These are phyloP conservation scores for Albizia julibrissin DNA, from an alignment of 306 rosid species.

Conservation along the genomic window DNA sequence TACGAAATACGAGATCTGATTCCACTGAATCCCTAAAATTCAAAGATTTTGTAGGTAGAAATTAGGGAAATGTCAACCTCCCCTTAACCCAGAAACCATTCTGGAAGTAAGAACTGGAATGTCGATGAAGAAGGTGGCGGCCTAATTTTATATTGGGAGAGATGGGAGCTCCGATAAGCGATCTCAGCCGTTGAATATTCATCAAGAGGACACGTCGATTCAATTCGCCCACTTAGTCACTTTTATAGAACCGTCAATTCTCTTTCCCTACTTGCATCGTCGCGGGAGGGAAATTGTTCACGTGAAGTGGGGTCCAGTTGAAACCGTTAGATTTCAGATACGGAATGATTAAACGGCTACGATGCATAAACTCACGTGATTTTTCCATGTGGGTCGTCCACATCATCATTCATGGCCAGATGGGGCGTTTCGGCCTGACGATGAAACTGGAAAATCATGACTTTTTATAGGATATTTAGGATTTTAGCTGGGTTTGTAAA, in stretches of 20 bases:
- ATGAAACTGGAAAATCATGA: background rate
- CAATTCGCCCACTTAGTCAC: background rate
- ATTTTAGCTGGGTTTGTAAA: background rate
- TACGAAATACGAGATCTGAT: background rate
- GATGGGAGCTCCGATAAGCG: background rate
- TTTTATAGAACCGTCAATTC: background rate
- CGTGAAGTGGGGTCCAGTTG: slow-evolving; percentile 39
- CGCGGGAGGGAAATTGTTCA: background rate
- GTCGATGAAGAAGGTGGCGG: background rate
- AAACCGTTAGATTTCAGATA: slow-evolving; percentile 18
- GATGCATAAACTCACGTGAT: slow-evolving; percentile 29
- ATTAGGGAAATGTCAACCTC: background rate
- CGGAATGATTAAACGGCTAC: slow-evolving; percentile 30
- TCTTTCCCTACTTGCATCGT: background rate
- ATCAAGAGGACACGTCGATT: background rate
- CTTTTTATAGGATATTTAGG: slow-evolving; percentile 17
- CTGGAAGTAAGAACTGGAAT: background rate
- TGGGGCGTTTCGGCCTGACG: background rate
- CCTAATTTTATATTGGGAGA: slow-evolving; percentile 27
- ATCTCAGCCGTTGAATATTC: slow-evolving; percentile 43
- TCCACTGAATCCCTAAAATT: slow-evolving; percentile 3
- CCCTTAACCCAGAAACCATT: background rate
- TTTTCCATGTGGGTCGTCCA: background rate
- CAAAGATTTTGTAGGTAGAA: background rate
- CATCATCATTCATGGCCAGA: background rate